Conservation (phyloP, 768 basidiomycete genomes). For the Panaeolus papilionaceus region DNA sequence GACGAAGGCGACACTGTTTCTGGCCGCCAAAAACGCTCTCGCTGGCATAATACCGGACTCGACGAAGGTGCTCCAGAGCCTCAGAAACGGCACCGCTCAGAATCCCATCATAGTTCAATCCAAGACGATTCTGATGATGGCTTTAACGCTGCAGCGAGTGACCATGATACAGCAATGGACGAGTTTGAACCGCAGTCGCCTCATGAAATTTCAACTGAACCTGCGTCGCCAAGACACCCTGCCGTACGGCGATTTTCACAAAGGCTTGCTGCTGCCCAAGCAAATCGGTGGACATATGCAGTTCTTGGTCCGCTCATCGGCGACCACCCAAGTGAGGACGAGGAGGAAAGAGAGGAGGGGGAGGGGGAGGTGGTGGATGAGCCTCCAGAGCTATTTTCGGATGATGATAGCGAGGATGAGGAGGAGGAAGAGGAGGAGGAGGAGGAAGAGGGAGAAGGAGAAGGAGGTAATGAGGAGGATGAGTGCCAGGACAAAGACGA, state of each 20-base stretch:
- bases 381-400: neutral
- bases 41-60: too few species aligned
- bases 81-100: too few species aligned
- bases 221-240: neutral
- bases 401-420: too few species aligned
- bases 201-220: too few species aligned
- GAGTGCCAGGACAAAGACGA: too few species aligned
- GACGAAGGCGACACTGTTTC: neutral
- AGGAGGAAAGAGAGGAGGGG: conserved; percentile 2
- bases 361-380: neutral
- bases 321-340: neutral
- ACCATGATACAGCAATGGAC: neutral
- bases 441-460: conserved; percentile 21
- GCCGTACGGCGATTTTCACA: neutral
- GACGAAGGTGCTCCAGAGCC: too few species aligned
- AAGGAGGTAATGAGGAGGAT: too few species aligned
- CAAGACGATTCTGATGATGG: too few species aligned
- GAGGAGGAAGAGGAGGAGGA: neutral
- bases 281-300: neutral
- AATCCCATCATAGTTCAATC: too few species aligned
- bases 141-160: too few species aligned
- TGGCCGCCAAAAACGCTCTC: too few species aligned
- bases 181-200: too few species aligned
- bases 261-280: neutral
- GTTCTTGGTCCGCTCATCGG: neutral